Base-by-base conservation (phyloP, 139 green algal species). In the Ettlia oleoabundans region DNA sequence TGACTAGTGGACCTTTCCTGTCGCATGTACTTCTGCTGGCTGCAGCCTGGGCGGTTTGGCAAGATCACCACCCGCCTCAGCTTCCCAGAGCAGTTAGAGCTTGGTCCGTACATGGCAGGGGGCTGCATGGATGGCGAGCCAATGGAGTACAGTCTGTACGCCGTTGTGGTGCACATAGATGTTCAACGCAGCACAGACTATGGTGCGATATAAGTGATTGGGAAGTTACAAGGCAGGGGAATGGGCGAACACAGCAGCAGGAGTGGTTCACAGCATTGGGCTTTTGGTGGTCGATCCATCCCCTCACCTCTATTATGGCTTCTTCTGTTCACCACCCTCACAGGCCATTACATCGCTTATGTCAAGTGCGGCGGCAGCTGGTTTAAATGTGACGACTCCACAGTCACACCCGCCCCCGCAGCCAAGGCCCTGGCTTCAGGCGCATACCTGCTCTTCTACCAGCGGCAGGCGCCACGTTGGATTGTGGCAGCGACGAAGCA, bases 81-180 rank as follows among this genome's bases (percentile, higher is more conserved):
- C 37, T 90, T 89, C 37, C 51, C 65, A 1, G 71, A 90, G 67
- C 9, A 53, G 38, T 72, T 93, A 65, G 82, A 90, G 69, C 70
- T 93, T 68, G 32, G 35, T 8, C 86, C 78, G 0, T 88, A 85
- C 79, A 89, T 90, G 85, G 86, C 85, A 1, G 42, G 52, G 2
- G 80, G 72, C 10, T 52, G 43, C 37, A 73, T 88, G 66, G 88
- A 91, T 71, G 26, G 15, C 1, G 35, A 42, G 18, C 80, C 83
- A 1, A 69, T 61, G 30, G 52, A 26, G 10, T 97, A 96, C 89
- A 66, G 73, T 7, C 90, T 96, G 63, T 90, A 90, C 38, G 92
- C 71, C 1, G 92, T 97, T 5, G 61, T 96, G 22, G 88, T 93
- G 83, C 93, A 96, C 74, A 75, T 83, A 7, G 73, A 80, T 10